Percentiles rank a stretch among this genome's conserved stretches.
Conservation (phyloP, 208 protist species). For the Strigomonas galati region DNA sequence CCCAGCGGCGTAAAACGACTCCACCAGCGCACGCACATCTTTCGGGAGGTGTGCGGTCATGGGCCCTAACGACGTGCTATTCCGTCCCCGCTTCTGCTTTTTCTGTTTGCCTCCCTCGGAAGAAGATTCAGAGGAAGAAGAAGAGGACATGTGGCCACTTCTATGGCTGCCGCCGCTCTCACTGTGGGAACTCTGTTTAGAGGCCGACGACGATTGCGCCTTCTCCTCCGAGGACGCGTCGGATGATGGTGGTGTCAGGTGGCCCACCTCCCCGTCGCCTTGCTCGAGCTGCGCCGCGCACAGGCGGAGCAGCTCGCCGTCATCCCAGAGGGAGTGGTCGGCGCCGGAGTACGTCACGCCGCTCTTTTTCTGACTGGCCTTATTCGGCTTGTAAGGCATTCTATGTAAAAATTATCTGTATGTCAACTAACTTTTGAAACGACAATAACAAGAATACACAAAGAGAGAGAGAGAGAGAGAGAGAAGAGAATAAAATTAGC, state of each 20-base stretch:
- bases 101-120: neutral
- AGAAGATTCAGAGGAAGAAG: too few species aligned
- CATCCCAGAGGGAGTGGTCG: slow-evolving; percentile 75
- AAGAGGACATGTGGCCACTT: neutral
- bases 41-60: slow-evolving; percentile 26
- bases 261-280: slow-evolving; percentile 10
- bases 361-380: neutral
- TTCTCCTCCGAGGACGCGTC: slow-evolving; percentile 1
- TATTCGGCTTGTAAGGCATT: neutral
- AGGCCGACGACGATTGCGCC: neutral
- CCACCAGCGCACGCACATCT: slow-evolving; percentile 32
- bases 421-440: slow-evolving; percentile 4
- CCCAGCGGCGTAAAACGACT: slow-evolving; percentile 56
- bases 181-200: neutral
- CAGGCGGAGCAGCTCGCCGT: slow-evolving; percentile 67
- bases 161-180: neutral
- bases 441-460: slow-evolving; percentile 12
- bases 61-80: neutral
- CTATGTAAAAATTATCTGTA: neutral
- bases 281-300: slow-evolving; percentile 76
- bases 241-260: neutral
- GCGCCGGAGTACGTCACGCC: slow-evolving; percentile 34
- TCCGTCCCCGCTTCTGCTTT: neutral
- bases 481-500: neutral
- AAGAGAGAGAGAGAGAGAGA: neutral